These are phyloP conservation scores for Elsinoe batatas DNA, from an alignment of 2,329 filamentous ascomycete genomes.

Conservation along the genomic window DNA sequence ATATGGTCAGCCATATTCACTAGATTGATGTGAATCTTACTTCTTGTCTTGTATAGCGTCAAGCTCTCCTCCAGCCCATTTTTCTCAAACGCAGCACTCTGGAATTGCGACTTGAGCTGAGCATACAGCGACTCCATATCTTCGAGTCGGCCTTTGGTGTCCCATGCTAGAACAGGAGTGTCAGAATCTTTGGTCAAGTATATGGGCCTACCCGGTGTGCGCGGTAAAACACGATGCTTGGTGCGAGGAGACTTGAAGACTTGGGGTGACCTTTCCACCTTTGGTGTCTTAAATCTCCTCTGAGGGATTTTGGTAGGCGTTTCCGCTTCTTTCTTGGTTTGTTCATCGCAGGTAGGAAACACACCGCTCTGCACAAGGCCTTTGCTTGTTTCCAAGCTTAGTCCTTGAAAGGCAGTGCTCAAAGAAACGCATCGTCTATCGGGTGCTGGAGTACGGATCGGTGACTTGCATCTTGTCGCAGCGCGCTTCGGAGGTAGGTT, in stretches of 20 bases:
- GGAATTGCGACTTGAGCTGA: conserved; percentile 62
- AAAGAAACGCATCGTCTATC: conserved; percentile 14
- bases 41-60: conserved; percentile 61
- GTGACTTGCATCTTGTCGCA: conserved; percentile 3
- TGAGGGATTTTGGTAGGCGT: conserved; percentile 19
- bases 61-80: conserved; percentile 64
- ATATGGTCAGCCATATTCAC: conserved; percentile 11
- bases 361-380: neutral
- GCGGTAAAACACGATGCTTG: conserved; percentile 13
- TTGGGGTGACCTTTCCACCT: conserved; percentile 13
- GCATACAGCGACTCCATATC: conserved; percentile 67
- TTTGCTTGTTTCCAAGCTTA: conserved; percentile 16
- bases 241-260: conserved; percentile 14
- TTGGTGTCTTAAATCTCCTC: conserved; percentile 14
- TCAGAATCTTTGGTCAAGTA: conserved; percentile 65
- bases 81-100: conserved; percentile 56
- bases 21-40: conserved; percentile 38
- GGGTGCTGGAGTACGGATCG: neutral
- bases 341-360: conserved; percentile 14
- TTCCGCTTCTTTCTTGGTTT: conserved; percentile 14
- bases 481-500: neutral
- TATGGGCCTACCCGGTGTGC: conserved; percentile 23
- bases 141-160: conserved; percentile 66
- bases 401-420: conserved; percentile 14
- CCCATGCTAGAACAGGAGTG: conserved; percentile 59